These are phyloP conservation scores for Ananas comosus DNA, from an alignment of 176 grass and related monocot species.

Conservation along the genomic window DNA sequence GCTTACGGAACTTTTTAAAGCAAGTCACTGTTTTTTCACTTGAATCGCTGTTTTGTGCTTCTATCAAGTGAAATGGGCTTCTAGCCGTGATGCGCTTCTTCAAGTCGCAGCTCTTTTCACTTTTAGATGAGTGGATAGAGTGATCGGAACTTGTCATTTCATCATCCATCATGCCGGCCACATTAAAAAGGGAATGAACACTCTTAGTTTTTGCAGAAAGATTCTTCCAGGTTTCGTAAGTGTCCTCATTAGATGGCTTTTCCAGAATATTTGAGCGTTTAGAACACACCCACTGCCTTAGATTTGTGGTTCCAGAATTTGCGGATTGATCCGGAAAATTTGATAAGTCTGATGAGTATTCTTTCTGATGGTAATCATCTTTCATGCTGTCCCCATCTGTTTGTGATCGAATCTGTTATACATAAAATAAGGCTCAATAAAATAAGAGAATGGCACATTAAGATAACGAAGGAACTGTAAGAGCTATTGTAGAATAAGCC, in stretches of 20 bases:
- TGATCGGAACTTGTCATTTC: not conserved
- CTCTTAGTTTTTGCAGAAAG: constrained; percentile 11
- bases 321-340: not conserved
- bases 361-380: constrained; percentile 16
- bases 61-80: constrained; percentile 3
- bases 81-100: constrained; percentile 4
- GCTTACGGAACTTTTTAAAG: constrained; percentile 9
- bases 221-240: not conserved
- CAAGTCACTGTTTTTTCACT: not conserved
- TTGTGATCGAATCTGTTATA: constrained; percentile 25
- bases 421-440: constrained; percentile 5
- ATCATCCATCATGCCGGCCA: not conserved
- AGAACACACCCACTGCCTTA: constrained; percentile 3
- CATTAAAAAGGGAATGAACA: constrained; percentile 12
- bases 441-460: constrained; percentile 8
- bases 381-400: constrained; percentile 13
- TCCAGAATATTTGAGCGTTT: not conserved
- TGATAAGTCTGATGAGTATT: not conserved
- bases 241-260: not conserved
- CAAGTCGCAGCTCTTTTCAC: not conserved
- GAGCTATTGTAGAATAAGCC: not conserved
- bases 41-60: not conserved
- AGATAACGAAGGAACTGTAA: not conserved
- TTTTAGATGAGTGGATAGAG: not conserved
- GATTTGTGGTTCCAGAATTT: constrained; percentile 1